Base-by-base conservation (phyloP, 768 basidiomycete species). In the Coprinopsis strossmayeri region DNA sequence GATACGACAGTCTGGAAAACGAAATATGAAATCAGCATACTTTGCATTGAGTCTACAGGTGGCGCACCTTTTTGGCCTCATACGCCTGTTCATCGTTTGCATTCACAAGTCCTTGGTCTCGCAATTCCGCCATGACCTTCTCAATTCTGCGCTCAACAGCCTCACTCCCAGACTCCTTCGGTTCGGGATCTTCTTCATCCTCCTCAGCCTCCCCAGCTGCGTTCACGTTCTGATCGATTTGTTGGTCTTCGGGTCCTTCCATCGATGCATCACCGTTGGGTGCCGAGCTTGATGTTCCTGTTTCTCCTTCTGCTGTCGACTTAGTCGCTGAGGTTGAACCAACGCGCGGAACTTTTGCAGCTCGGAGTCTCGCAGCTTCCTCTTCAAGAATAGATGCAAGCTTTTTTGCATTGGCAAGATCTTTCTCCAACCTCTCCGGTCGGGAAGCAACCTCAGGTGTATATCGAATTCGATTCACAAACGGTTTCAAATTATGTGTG, bases 81-180 rank as follows among this genome's bases (percentile, higher is more conserved):
- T 82, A 74, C 24, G 70, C 76, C 64, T 79, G 81, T 58, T 82
- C 83, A 54, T 89, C 79, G 59, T 74, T 73, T 25, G 69, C 68
- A 57, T 82, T 77, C 15, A 81, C 68, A 45, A 73, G 54, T 28
- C 76, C 79, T 59, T 86, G 82, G 45, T 83, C 81, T 50, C 76
- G 75, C 60, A 92, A 64, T 56, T 85, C 81, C 34, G 73, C 74
- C 68, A 86, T 72, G 44, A 93, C 66, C 65, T 84, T 84, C 62
- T 87, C 85, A 57, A 94, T 77, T 59, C 83, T 78, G 59, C 83
- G 74, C 59, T 94, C 89, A 48, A 95, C 82, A n/a, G 82, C 82
- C 45, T 82, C 82, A 53, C 77, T 81, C n/a, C 83, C 86, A 47
- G 72, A 70, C 64, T 81, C 85, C 55, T 66, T 72, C 26, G 78